Conservation (phyloP, 768 basidiomycete genomes). For the Termitomyces sp. region DNA sequence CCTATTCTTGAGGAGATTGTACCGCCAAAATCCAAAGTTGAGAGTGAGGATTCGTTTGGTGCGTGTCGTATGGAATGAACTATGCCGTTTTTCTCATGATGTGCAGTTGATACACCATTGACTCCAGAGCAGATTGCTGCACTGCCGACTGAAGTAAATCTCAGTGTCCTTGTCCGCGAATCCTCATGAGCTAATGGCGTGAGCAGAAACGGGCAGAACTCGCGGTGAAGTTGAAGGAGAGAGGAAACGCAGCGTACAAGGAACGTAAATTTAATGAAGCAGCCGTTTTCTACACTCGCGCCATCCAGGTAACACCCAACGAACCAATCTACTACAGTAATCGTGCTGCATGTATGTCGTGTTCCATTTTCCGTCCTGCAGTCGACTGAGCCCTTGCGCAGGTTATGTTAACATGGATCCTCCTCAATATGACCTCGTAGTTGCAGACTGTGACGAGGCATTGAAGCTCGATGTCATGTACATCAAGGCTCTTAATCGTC, state of each 20-base stretch:
- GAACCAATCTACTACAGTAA: constrained; percentile 97
- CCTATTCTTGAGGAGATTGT: constrained; percentile 79
- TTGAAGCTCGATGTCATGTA: constrained; percentile 80
- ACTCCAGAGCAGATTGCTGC: constrained; percentile 53
- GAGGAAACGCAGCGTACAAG: constrained; percentile 71
- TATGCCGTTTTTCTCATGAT: constrained; percentile 8
- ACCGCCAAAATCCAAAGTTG: constrained; percentile 31
- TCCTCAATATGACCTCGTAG: constrained; percentile 76
- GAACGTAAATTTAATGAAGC: constrained; percentile 57
- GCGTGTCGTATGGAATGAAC: constrained; percentile 2
- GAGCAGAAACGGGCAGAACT: constrained; percentile 59
- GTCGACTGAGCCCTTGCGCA: constrained; percentile 22
- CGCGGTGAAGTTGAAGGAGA: constrained; percentile 63
- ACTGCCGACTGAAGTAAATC: constrained; percentile 55
- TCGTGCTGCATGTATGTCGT: constrained; percentile 83
- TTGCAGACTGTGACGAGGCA: constrained; percentile 87
- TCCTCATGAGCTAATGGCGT: constrained; percentile 4
- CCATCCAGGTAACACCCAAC: constrained; percentile 69
- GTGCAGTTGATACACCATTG: constrained; percentile 35
- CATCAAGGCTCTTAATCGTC: constrained; percentile 87
- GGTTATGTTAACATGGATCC: constrained; percentile 92
- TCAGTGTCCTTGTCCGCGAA: neutral
- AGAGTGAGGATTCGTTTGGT: constrained; percentile 29
- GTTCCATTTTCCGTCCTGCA: neutral
- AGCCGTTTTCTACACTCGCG: constrained; percentile 65